Conservation (phyloP, 2,329 filamentous ascomycete genomes). For the Verticillium tricorpus region DNA sequence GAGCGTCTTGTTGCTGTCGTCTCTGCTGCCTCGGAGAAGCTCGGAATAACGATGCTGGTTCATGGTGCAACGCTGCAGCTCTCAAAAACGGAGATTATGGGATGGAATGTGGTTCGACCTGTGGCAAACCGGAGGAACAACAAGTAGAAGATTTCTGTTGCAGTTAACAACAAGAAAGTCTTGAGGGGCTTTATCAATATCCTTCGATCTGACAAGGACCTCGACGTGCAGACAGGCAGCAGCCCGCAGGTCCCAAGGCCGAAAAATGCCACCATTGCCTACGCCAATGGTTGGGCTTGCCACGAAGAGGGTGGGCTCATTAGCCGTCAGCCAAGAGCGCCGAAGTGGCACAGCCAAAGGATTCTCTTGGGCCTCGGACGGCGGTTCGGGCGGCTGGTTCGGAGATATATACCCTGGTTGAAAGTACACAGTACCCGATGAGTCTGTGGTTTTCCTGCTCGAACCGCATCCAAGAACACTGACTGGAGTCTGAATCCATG, state of each 20-base stretch:
- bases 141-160: too few relatives aligned
- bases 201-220: too few relatives aligned
- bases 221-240: not conserved
- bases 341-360: not conserved
- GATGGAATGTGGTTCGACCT: not conserved
- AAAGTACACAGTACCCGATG: not conserved
- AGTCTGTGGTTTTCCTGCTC: too few relatives aligned
- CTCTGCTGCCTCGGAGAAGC: not conserved
- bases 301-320: not conserved
- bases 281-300: not conserved
- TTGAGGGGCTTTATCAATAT: too few relatives aligned
- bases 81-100: not conserved
- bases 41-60: not conserved
- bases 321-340: not conserved
- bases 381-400: not conserved
- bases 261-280: not conserved
- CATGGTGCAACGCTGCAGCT: not conserved
- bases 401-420: not conserved
- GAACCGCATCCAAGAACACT: too few relatives aligned
- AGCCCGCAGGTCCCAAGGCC: not conserved
- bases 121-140: too few relatives aligned
- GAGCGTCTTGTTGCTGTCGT: not conserved
- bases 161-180: too few relatives aligned
- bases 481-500: too few relatives aligned
- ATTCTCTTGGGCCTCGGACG: not conserved